These are phyloP conservation scores for Castanea crenata DNA, from an alignment of 306 rosid species.

Conservation along the genomic window DNA sequence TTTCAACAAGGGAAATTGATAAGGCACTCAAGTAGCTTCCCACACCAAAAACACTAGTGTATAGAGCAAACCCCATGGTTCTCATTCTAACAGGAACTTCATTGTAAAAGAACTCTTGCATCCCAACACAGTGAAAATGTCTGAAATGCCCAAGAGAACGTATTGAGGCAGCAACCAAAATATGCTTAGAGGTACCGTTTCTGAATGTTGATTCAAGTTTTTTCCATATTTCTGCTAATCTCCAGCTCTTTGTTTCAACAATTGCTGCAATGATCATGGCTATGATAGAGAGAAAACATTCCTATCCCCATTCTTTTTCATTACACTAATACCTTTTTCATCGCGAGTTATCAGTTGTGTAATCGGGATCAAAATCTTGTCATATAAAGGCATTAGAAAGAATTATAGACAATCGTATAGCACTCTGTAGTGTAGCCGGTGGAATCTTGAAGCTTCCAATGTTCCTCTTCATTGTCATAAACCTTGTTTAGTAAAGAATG, in stretches of 20 bases:
- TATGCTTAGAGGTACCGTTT: conserved; percentile 60
- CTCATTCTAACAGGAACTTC: conserved; percentile 82
- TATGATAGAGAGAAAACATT: conserved; percentile 73
- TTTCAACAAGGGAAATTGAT: conserved; percentile 62
- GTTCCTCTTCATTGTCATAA: conserved; percentile 90
- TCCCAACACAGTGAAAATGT: conserved; percentile 90
- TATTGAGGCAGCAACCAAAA: conserved; percentile 92
- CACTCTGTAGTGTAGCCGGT: conserved; percentile 91
- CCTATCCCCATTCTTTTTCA: conserved; percentile 93
- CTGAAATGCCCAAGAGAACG: conserved; percentile 77
- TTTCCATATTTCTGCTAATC: conserved; percentile 37
- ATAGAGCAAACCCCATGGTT: conserved; percentile 76
- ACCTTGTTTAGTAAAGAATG: conserved; percentile 96
- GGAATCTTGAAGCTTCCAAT: conserved; percentile 77
- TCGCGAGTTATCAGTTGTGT: conserved; percentile 46
- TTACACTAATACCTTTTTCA: conserved; percentile 66
- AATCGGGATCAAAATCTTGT: conserved; percentile 69
- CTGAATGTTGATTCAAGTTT: conserved; percentile 24
- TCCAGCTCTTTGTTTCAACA: conserved; percentile 66
- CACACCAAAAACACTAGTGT: conserved; percentile 86
- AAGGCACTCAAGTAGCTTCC: conserved; percentile 91
- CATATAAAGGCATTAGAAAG: conserved; percentile 77
- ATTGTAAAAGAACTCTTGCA: conserved; percentile 94
- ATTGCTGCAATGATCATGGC: conserved; percentile 80
- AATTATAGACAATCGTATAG: conserved; percentile 73